Percentiles rank a stretch among this genome's conserved stretches.
Evolutionary conservation across 495 filamentous ascomycete species (phyloP).

Genomic region (Hypomontagnella submonticulosa): DNA sequence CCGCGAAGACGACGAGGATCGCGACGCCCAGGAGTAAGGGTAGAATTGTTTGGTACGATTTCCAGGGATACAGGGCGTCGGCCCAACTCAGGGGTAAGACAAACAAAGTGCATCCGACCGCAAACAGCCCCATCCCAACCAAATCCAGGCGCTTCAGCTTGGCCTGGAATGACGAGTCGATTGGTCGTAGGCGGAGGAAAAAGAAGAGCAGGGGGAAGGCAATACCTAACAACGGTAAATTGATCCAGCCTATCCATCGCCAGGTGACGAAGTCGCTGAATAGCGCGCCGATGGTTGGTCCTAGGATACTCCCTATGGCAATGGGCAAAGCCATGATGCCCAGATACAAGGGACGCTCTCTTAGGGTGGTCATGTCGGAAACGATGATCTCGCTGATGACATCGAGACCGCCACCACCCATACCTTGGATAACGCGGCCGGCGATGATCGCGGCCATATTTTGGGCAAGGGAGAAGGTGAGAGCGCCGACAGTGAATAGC

Average conservation of each 20-base stretch:
- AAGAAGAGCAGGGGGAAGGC: conserved; percentile 41
- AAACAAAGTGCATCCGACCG: conserved; percentile 46
- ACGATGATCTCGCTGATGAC: conserved; percentile 79
- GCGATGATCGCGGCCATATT: conserved; percentile 75
- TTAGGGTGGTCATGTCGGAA: conserved; percentile 62
- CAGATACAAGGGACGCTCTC: conserved; percentile 54
- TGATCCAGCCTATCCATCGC: conserved; percentile 60
- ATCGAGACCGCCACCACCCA: conserved; percentile 80
- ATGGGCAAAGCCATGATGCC: conserved; percentile 52
- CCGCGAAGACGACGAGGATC: conserved; percentile 48
- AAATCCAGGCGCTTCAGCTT: conserved; percentile 56
- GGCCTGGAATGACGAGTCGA: conserved; percentile 33
- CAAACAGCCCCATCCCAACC: conserved; percentile 57
- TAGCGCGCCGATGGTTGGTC: conserved; percentile 50
- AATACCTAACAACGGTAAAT: conserved; percentile 49
- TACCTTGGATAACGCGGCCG: conserved; percentile 79
- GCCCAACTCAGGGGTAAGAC: conserved; percentile 58
- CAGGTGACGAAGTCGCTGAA: conserved; percentile 51
- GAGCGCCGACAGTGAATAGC: conserved; percentile 70
- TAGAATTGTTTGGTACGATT: conserved; percentile 52
- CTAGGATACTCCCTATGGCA: conserved; percentile 49
- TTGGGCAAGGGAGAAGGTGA: conserved; percentile 72
- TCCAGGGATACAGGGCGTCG: conserved; percentile 56
- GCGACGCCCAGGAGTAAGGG: conserved; percentile 53
- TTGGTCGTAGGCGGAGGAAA: conserved; percentile 48